Conservation (phyloP, 768 basidiomycete species). For the Hemileccinum rubropunctum region DNA sequence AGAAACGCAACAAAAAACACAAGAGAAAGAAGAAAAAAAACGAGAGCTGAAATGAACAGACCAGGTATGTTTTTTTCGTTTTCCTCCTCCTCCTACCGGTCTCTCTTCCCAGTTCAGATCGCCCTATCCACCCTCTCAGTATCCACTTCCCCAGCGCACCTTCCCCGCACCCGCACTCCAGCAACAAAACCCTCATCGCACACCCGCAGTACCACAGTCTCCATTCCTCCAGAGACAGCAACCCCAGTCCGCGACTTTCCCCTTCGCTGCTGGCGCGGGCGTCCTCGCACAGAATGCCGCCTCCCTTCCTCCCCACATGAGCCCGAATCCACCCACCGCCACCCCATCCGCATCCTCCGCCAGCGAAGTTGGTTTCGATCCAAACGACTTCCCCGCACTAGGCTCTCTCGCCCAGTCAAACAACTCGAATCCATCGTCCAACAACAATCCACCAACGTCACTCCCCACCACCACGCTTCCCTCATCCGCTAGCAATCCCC, state of each 20-base stretch:
- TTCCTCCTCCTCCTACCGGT: constrained; percentile 40
- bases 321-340: constrained; percentile 40
- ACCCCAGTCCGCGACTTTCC: constrained; percentile 45
- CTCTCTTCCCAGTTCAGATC: constrained; percentile 64
- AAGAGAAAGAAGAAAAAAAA: constrained; percentile 3
- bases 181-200: constrained; percentile 60
- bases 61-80: constrained; percentile 42
- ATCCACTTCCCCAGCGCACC: constrained; percentile 27
- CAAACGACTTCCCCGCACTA: constrained; percentile 85
- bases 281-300: constrained; percentile 55
- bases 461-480: constrained; percentile 22
- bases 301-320: constrained; percentile 51
- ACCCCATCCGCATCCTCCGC: constrained; percentile 53
- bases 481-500: constrained; percentile 29
- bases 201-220: constrained; percentile 54
- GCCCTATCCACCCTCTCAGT: constrained; percentile 41
- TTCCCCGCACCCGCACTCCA: constrained; percentile 42
- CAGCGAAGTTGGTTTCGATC: constrained; percentile 78
- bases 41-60: constrained; percentile 48
- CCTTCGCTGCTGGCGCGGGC: constrained; percentile 49
- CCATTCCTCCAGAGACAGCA: constrained; percentile 62
- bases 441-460: constrained; percentile 32
- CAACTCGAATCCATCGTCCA: constrained; percentile 36
- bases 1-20: constrained; percentile 12
- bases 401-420: constrained; percentile 57